These are phyloP conservation scores for Amanita inopinata DNA, from an alignment of 768 basidiomycete species.

Conservation along the genomic window DNA sequence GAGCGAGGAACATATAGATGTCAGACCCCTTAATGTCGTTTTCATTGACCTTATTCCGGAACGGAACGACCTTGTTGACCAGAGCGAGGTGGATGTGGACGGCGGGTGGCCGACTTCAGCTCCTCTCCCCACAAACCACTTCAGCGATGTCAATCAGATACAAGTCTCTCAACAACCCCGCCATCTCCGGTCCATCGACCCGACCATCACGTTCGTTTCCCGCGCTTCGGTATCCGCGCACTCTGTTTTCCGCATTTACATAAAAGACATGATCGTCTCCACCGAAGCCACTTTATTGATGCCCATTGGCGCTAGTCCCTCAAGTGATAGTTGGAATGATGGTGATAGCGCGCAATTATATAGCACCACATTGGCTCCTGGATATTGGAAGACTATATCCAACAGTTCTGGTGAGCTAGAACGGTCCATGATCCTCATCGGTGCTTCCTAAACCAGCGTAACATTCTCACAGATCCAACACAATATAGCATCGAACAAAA, in stretches of 20 bases:
- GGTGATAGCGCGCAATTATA: constrained; percentile 34
- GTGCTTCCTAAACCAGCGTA: too few relatives aligned
- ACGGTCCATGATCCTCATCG: too few relatives aligned
- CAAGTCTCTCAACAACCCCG: constrained; percentile 39
- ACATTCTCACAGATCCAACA: constrained; percentile 48
- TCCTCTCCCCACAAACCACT: constrained; percentile 10
- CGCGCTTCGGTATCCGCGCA: constrained; percentile 36
- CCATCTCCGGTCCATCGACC: constrained; percentile 49
- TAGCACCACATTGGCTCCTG: constrained; percentile 50
- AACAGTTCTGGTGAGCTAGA: constrained; percentile 43
- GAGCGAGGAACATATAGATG: constrained; percentile 20
- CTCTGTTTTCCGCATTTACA: constrained; percentile 46
- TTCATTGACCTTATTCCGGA: constrained; percentile 38
- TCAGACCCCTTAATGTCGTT: constrained; percentile 26
- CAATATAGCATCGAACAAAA: constrained; percentile 60
- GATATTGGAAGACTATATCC: constrained; percentile 54
- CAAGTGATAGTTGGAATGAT: constrained; percentile 6
- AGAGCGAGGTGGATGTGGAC: constrained; percentile 4
- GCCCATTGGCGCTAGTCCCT: constrained; percentile 15
- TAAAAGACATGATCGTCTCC: constrained; percentile 38
- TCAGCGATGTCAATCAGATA: constrained; percentile 18
- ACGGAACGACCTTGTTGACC: constrained; percentile 8
- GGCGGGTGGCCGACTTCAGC: constrained; percentile 9
- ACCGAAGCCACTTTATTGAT: constrained; percentile 36
- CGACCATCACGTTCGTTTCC: constrained; percentile 55